phyloP scores from a whole-genome alignment of 2,329 filamentous ascomycete species.

The Lecanicillium sp. region DNA sequence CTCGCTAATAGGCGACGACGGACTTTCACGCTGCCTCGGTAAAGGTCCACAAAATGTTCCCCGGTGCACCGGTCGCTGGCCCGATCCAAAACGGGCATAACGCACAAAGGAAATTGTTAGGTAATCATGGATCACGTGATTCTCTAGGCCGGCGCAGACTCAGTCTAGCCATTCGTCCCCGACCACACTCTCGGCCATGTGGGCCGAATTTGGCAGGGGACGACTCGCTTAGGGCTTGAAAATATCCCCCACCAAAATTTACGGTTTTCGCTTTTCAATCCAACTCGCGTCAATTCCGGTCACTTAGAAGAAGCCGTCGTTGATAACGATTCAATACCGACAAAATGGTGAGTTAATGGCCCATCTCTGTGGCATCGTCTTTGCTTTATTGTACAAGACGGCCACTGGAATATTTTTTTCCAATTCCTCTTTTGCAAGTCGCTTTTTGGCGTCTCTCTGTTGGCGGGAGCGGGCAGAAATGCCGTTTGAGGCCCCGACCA shows the following conservation, averaged over 20 bases:
- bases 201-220: slow-evolving; percentile 11
- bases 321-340: slow-evolving; percentile 41
- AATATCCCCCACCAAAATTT: slow-evolving; percentile 32
- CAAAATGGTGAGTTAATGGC: slow-evolving; percentile 62
- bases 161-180: slow-evolving; percentile 7
- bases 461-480: slow-evolving; percentile 31
- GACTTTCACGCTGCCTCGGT: slow-evolving; percentile 5
- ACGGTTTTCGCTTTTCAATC: slow-evolving; percentile 9
- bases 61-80: too few species aligned
- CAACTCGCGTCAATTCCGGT: slow-evolving; percentile 22
- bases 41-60: slow-evolving; percentile 3
- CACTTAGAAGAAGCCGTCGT: slow-evolving; percentile 31
- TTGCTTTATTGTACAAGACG: slow-evolving; percentile 7
- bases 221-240: slow-evolving; percentile 30
- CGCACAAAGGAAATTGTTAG: too few species aligned
- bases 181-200: slow-evolving; percentile 7
- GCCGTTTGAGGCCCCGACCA: slow-evolving; percentile 22
- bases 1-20: not conserved
- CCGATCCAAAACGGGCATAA: too few species aligned
- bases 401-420: slow-evolving; percentile 6
- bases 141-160: not conserved
- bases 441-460: not conserved
- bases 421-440: not conserved
- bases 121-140: not conserved
- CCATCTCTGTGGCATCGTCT: slow-evolving; percentile 18